Evolutionary conservation across 2,329 filamentous ascomycete genomes (phyloP).

Genomic region (Trichoderma hamatum): DNA sequence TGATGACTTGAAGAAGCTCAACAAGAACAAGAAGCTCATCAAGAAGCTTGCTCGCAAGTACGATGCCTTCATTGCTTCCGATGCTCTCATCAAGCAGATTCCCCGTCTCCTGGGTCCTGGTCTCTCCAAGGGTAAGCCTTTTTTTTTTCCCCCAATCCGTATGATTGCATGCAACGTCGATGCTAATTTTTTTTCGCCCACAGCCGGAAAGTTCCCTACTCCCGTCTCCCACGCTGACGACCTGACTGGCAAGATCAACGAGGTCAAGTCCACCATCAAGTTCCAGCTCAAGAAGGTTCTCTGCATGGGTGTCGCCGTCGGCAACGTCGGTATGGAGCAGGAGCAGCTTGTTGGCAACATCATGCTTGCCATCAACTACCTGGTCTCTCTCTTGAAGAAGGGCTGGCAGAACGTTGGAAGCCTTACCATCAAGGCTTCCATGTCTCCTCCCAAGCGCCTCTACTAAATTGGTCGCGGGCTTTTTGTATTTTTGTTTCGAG

Average conservation of each 20-base stretch:
- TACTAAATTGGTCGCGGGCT: slow-evolving; percentile 66
- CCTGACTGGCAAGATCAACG: slow-evolving; percentile 91
- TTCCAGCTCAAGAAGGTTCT: slow-evolving; percentile 99
- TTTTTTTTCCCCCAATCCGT: slow-evolving; percentile 37
- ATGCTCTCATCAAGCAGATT: slow-evolving; percentile 98
- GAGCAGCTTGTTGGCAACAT: slow-evolving; percentile 98
- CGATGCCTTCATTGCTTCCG: slow-evolving; percentile 98
- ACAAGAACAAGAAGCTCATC: slow-evolving; percentile 99
- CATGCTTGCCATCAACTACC: slow-evolving; percentile 99
- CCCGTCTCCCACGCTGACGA: slow-evolving; percentile 97
- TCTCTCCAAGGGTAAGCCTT: slow-evolving; percentile 83
- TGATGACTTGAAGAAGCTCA: slow-evolving; percentile 99
- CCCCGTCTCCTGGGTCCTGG: slow-evolving; percentile 98
- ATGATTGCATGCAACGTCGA: neutral
- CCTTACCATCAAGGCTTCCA: slow-evolving; percentile 99
- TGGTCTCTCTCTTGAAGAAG: slow-evolving; percentile 99
- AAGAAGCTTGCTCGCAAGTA: slow-evolving; percentile 99
- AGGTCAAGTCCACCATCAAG: slow-evolving; percentile 99
- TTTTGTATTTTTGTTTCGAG: slow-evolving; percentile 28
- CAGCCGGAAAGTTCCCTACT: slow-evolving; percentile 99
- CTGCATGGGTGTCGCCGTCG: slow-evolving; percentile 99
- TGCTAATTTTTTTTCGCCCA: slow-evolving; percentile 36
- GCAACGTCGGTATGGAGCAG: slow-evolving; percentile 95
- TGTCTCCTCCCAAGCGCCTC: slow-evolving; percentile 97
- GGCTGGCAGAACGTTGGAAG: slow-evolving; percentile 99